Conservation (phyloP, 345 rosid genomes). For the Lumnitzera littorea region DNA sequence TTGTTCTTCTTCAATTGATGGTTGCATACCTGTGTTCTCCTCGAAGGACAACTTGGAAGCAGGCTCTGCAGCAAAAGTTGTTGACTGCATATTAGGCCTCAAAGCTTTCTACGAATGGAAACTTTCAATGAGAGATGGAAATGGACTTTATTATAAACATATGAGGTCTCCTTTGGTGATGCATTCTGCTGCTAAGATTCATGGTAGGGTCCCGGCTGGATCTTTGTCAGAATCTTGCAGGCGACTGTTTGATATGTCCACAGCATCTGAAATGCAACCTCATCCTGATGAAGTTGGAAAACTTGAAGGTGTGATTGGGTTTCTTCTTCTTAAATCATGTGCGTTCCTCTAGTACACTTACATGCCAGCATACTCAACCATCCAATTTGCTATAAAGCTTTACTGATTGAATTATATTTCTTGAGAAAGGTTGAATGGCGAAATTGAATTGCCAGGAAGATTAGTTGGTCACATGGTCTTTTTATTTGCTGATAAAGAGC, state of each 20-base stretch:
- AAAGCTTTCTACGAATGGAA: conserved; percentile 67
- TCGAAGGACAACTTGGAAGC: conserved; percentile 66
- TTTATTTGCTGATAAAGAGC: too few species aligned
- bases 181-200: conserved; percentile 35
- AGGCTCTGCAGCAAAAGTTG: conserved; percentile 71
- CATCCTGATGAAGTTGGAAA: conserved; percentile 26
- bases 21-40: not conserved
- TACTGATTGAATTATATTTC: too few species aligned
- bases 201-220: conserved; percentile 13
- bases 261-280: conserved; percentile 25
- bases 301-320: conserved; percentile 25
- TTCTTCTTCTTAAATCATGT: not conserved
- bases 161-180: conserved; percentile 50
- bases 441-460: too few species aligned
- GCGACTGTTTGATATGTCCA: conserved; percentile 43
- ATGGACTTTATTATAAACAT: conserved; percentile 48
- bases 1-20: too few species aligned
- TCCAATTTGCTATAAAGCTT: too few species aligned
- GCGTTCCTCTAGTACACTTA: not conserved
- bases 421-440: too few species aligned
- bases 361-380: not conserved
- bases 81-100: conserved; percentile 78
- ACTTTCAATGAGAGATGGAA: conserved; percentile 35
- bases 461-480: too few species aligned
- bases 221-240: conserved; percentile 41